Evolutionary conservation across 1,284 basidiomycete genomes (phyloP), one percentile per base, ranked within the genome.

Genomic region (Abortiporus biennis): DNA sequence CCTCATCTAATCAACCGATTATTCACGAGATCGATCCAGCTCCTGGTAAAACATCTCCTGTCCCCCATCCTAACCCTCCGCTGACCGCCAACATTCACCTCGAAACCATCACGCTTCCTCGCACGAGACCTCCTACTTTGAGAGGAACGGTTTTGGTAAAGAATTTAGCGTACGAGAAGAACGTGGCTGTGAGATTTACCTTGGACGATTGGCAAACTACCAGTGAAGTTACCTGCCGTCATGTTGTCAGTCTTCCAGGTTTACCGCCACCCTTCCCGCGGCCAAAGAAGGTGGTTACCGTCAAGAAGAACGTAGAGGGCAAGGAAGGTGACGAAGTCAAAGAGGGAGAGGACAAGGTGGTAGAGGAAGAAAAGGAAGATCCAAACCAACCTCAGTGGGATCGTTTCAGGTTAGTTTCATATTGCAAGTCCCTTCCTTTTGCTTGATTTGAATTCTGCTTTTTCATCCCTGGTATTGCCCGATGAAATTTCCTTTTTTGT

Each of bases 171-270:
- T 98, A 90, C 54, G 81, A 91, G 61, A 98, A 98, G 65, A 75
- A 77, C 50, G 85, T 97, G 40, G 82, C 78, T 1, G 76, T 95
- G 0, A 75, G 94, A 11, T 98, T 95, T 63, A 97, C 94, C 1
- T 71, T 94, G 40, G 94, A 97, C 62, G 80, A 87, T 46, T 98
- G 94, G 94, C 79, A 86, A 51, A 98, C 93, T 1, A 90, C 89
- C 1, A 87, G 81, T 38, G 94, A 97, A 62, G 91, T 96, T 15
- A 69, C 74, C 21, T 85, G 79, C 12, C 71, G 72, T 24, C 76
- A 83, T 58, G 68, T 78, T 43, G 76, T 76, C 37, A 76, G 76
- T 42, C 51, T 81, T 32, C 64, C 72, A 45, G 59, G 59, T 33
- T 38, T 65, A 58, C 59, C 78, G 58, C 48, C 72, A 66, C 56